Evolutionary conservation across 129 eudicot genomes (phyloP).

Genomic region (Helichrysum umbraculigerum): DNA sequence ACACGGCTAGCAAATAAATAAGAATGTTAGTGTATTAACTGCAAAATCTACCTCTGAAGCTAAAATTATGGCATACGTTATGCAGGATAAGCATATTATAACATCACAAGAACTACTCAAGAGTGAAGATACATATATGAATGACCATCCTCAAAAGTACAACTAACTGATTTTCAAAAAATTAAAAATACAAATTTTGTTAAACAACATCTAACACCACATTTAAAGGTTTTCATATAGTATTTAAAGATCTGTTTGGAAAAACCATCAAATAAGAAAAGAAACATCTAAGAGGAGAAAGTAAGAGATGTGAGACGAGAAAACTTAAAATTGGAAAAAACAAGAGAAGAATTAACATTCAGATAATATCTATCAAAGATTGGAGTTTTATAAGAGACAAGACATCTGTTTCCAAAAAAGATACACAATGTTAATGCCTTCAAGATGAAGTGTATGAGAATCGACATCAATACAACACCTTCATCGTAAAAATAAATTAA

Average conservation of each 20-base stretch:
- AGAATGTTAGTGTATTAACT: constrained; percentile 1
- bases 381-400: neutral
- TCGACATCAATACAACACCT: constrained; percentile 1
- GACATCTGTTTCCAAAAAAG: neutral
- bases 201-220: neutral
- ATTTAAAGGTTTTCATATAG: neutral
- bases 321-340: constrained; percentile 5
- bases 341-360: constrained; percentile 14
- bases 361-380: constrained; percentile 16
- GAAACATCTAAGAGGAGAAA: neutral
- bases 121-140: neutral
- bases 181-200: neutral
- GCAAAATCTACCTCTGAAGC: constrained; percentile 11
- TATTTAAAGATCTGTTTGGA: neutral
- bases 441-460: constrained; percentile 8
- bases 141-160: neutral
- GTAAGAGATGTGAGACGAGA: neutral
- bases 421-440: neutral
- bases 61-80: neutral
- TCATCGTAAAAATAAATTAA: neutral
- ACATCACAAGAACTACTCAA: neutral
- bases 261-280: constrained; percentile 3
- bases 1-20: neutral
- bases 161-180: neutral
- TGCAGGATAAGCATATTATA: neutral